These are phyloP conservation scores for Echinosophora koreensis DNA, from an alignment of 306 rosid species.

Conservation along the genomic window DNA sequence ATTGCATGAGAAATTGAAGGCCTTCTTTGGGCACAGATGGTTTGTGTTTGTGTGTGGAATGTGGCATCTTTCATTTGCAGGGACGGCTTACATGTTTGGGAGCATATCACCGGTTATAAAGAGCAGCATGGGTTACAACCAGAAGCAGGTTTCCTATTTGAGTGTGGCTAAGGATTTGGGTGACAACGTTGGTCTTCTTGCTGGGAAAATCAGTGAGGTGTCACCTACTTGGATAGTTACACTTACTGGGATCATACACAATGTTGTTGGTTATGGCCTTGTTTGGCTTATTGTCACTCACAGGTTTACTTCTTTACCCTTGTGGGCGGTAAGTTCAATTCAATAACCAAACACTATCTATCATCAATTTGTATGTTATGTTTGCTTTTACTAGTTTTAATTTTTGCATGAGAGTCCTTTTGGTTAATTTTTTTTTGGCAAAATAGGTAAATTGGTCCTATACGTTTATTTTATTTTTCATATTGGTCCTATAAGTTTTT, in stretches of 20 bases:
- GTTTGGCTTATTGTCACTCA: conserved; percentile 79
- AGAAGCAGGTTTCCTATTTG: conserved; percentile 69
- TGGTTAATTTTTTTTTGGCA: no score
- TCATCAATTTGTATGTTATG: not conserved
- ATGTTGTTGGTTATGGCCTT: conserved; percentile 73
- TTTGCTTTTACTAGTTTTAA: no score
- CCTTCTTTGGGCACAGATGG: conserved; percentile 70
- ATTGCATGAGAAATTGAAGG: conserved; percentile 53
- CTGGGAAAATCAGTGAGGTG: conserved; percentile 67
- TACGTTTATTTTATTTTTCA: no score
- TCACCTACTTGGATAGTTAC: conserved; percentile 62
- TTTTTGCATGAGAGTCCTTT: no score
- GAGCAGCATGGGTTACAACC: conserved; percentile 73
- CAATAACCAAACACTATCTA: not conserved
- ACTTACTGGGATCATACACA: conserved; percentile 67
- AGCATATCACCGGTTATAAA: conserved; percentile 89
- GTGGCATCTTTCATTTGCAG: conserved; percentile 86
- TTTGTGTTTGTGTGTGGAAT: conserved; percentile 87
- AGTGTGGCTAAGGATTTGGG: conserved; percentile 89
- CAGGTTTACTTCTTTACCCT: conserved; percentile 60
- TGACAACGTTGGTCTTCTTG: conserved; percentile 77
- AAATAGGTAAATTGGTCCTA: no score
- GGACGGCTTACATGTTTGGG: conserved; percentile 84
- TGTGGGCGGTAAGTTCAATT: conserved; percentile 70
- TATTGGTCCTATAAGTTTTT: no score